phyloP scores from a whole-genome alignment of 148 eudicot genomes.

The Silene uniflora region DNA sequence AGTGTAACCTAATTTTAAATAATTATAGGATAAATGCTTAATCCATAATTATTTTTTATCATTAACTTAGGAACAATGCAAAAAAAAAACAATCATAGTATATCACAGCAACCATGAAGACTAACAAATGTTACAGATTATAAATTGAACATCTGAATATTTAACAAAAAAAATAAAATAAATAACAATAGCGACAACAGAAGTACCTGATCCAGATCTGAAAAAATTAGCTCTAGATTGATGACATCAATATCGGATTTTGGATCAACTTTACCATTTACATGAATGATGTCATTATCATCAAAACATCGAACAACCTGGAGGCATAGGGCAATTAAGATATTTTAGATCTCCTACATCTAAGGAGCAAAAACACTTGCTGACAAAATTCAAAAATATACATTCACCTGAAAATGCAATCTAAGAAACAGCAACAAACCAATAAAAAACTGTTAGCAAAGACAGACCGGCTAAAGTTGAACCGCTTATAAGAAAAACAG shows the following conservation, averaged over 20 bases:
- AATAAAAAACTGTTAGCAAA: not conserved
- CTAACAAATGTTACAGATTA: not conserved
- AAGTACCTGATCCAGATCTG: slow-evolving; percentile 93
- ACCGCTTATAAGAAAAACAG: no score
- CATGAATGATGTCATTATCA: slow-evolving; percentile 94
- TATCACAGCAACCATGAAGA: not conserved
- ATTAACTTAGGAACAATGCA: not conserved
- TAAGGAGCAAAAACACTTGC: slow-evolving; percentile 1
- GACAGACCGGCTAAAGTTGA: not conserved
- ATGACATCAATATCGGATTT: slow-evolving; percentile 90
- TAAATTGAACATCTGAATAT: not conserved
- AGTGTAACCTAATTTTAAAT: not conserved
- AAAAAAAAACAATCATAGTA: not conserved
- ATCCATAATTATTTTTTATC: not conserved
- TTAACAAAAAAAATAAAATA: not conserved
- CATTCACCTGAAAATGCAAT: not conserved
- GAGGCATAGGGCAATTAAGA: slow-evolving; percentile 10
- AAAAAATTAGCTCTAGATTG: slow-evolving; percentile 81
- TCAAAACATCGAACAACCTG: slow-evolving; percentile 99
- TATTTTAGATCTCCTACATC: not conserved
- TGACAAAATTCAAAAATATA: not conserved
- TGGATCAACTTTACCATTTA: slow-evolving; percentile 92
- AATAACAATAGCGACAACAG: slow-evolving; percentile 7
- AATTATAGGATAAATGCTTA: not conserved
- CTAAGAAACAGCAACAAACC: not conserved